Base-by-base conservation (phyloP, 768 basidiomycete species). In the Hypholoma fasciculare region DNA sequence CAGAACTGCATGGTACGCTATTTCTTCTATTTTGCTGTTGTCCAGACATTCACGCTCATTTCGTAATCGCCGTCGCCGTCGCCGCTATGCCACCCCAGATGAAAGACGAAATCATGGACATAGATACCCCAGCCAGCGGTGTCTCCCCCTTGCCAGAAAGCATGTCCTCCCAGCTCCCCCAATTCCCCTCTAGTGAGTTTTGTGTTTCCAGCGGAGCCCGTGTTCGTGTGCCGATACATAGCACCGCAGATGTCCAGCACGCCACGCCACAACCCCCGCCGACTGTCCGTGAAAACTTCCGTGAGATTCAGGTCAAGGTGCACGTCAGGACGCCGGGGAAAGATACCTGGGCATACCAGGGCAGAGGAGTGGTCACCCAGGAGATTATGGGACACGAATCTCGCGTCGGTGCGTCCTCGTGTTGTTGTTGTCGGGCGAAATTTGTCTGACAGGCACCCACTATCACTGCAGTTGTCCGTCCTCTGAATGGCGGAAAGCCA, bases 291-390 rank as follows among this genome's bases (percentile, higher is more conserved):
- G 86, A 88, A 65, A 77, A 71, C 55, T 89, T 90, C 67, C 84
- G 87, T 53, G 90, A 93, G 57, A 82, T 93, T 58, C 83, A 89
- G 58, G 92, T 93, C 58, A 92, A 93, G 70, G 90, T 94, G 17
- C 92, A 93, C 65, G 88, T 92, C 63, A 81, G 92, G 61, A 78
- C 85, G 63, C 87, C 91, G 37, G 91, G 92, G 55, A 84, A 77
- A 67, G 92, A 93, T 69, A 81, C 87, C 16, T 93, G 92, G 92
- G 76, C 83, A 26, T 94, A 93, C 64, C 80, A 92, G 50, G 92
- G 92, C 11, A 82, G 91, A 66, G 92, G 86, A 19, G 68, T 88
- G 23, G 90, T 92, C 49, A 80, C 87, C 27, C 89, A 92, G 60
- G 92, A 93, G 71, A 71, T 89, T 34, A 74, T 74, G 23, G 90